A percentile compares a stretch with the other conserved stretches of the same genome.
These are phyloP conservation scores for Tinospora cordifolia DNA, from an alignment of 164 flowering plant species.

Conservation along the genomic window DNA sequence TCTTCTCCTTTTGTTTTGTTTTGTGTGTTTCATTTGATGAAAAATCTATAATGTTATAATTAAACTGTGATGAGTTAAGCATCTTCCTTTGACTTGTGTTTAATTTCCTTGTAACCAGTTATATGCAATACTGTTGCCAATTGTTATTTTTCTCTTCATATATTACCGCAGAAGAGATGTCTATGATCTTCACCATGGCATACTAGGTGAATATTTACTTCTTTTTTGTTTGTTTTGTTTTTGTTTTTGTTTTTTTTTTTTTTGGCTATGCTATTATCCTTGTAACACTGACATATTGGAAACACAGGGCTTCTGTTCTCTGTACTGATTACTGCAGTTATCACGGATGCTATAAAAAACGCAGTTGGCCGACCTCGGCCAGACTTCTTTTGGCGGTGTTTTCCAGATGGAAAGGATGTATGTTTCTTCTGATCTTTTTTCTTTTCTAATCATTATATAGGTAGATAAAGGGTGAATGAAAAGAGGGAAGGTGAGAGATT, in stretches of 20 bases:
- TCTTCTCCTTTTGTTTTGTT: neutral
- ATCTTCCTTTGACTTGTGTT: neutral
- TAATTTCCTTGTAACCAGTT: slow-evolving; percentile 20
- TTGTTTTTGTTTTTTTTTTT: neutral
- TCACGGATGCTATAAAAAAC: slow-evolving; percentile 69
- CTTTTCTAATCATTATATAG: too few relatives aligned
- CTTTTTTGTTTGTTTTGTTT: neutral
- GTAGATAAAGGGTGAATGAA: too few relatives aligned
- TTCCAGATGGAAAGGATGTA: slow-evolving; percentile 72
- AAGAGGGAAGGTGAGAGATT: too few relatives aligned
- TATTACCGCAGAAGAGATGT: slow-evolving; percentile 57
- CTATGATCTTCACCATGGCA: slow-evolving; percentile 75
- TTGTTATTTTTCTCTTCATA: slow-evolving; percentile 30
- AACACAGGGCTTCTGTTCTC: slow-evolving; percentile 55
- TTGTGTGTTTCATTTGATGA: neutral
- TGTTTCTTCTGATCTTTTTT: slow-evolving; percentile 1
- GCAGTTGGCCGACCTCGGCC: slow-evolving; percentile 83
- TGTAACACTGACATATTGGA: slow-evolving; percentile 1
- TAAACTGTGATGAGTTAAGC: neutral
- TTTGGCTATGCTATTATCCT: neutral
- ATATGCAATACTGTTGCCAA: slow-evolving; percentile 50
- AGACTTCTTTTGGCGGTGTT: slow-evolving; percentile 82
- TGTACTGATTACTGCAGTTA: slow-evolving; percentile 55
- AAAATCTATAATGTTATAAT: neutral
- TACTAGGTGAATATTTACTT: slow-evolving; percentile 40